A percentile compares a stretch with the other conserved stretches of the same genome.
phyloP scores from a whole-genome alignment of 164 flowering plant species.

The Malania oleifera region DNA sequence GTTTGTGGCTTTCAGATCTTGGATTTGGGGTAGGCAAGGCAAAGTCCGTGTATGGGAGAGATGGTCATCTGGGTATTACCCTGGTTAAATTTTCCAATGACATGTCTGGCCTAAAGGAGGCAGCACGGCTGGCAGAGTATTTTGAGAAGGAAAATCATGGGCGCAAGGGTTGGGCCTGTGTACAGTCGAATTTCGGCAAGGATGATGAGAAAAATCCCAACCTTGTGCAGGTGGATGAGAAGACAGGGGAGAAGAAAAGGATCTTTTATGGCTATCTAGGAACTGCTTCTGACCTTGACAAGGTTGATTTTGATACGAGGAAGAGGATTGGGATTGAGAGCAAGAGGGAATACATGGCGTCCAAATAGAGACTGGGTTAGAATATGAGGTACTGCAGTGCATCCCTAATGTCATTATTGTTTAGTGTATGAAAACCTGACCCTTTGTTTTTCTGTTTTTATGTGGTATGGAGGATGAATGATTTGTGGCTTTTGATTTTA shows the following conservation, averaged over 20 bases:
- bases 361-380: conserved; percentile 16
- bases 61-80: conserved; percentile 82
- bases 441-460: neutral
- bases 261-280: conserved; percentile 78
- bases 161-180: conserved; percentile 63
- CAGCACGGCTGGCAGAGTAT: conserved; percentile 56
- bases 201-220: conserved; percentile 76
- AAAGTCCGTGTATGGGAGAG: conserved; percentile 76
- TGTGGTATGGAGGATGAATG: conserved; percentile 1
- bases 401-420: neutral
- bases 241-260: conserved; percentile 65
- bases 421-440: neutral
- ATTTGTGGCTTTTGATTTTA: too few relatives aligned
- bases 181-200: conserved; percentile 43
- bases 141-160: conserved; percentile 85
- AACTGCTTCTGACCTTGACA: conserved; percentile 70
- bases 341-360: conserved; percentile 36
- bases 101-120: conserved; percentile 68
- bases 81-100: conserved; percentile 67
- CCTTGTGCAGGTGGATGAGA: conserved; percentile 66
- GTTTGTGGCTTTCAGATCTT: conserved; percentile 52
- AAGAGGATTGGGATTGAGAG: conserved; percentile 71
- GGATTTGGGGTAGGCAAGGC: conserved; percentile 81
- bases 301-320: conserved; percentile 75
- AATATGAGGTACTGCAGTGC: conserved; percentile 1